These are phyloP conservation scores for Trichoderma brevicompactum DNA, from an alignment of 2,329 filamentous ascomycete species.

Conservation along the genomic window DNA sequence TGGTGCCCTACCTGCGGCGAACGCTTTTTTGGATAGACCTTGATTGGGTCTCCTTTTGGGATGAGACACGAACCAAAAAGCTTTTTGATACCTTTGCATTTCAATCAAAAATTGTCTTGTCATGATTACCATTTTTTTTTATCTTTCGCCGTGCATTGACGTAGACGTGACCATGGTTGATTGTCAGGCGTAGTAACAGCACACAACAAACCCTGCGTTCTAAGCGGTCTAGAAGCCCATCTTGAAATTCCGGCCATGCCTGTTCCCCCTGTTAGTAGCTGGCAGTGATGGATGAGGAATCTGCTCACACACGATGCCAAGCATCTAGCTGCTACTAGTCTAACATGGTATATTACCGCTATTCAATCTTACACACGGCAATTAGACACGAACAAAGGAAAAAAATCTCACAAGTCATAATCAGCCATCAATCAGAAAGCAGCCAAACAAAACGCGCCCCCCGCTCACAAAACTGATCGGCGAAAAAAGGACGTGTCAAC, in stretches of 20 bases:
- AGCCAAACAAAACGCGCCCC: too few relatives aligned
- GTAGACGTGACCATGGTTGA: background rate
- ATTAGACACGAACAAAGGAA: too few relatives aligned
- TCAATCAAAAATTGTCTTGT: constrained; percentile 17
- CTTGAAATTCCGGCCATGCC: background rate
- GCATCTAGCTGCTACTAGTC: too few relatives aligned
- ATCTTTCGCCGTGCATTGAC: background rate
- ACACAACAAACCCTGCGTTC: background rate
- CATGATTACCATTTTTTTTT: background rate
- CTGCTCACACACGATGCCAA: too few relatives aligned
- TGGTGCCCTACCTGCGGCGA: constrained; percentile 12
- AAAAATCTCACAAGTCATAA: too few relatives aligned
- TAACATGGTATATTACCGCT: too few relatives aligned
- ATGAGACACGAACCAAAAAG: constrained; percentile 27
- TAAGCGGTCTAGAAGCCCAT: background rate
- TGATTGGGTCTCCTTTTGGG: constrained; percentile 13
- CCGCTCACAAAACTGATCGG: too few relatives aligned
- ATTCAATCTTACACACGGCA: too few relatives aligned
- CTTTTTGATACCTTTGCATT: constrained; percentile 27
- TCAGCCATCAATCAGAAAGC: too few relatives aligned
- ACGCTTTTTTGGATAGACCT: constrained; percentile 20
- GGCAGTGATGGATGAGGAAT: too few relatives aligned
- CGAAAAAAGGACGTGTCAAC: too few relatives aligned
- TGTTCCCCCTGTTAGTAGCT: too few relatives aligned
- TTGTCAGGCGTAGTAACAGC: background rate